phyloP scores from a whole-genome alignment of 139 green algal species.

The Pseudopediastrum boryanum region DNA sequence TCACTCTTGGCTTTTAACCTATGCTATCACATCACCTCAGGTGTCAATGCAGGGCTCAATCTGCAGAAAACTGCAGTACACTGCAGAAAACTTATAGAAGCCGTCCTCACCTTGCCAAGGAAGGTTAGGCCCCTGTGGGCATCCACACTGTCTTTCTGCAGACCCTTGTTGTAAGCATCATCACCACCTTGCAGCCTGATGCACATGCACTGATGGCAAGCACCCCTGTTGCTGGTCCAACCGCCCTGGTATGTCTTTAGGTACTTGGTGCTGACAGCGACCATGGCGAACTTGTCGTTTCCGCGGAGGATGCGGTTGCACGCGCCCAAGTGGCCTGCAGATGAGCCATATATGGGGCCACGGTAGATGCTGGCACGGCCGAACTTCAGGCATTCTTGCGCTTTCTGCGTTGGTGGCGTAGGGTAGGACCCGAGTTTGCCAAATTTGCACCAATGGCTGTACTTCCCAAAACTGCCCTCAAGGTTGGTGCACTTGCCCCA shows the following conservation, averaged over 20 bases:
- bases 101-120: slow-evolving; percentile 17
- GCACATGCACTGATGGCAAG: slow-evolving; percentile 40
- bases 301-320: slow-evolving; percentile 36
- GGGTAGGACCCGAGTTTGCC: slow-evolving; percentile 19
- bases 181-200: slow-evolving; percentile 35
- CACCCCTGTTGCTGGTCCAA: slow-evolving; percentile 27
- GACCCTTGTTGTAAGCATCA: slow-evolving; percentile 20
- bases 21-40: not conserved
- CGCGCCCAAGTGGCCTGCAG: slow-evolving; percentile 8
- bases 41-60: not conserved
- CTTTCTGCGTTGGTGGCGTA: not conserved
- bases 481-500: slow-evolving; percentile 33
- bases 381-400: slow-evolving; percentile 42
- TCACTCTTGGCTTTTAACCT: no score
- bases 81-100: not conserved
- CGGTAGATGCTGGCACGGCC: slow-evolving; percentile 31
- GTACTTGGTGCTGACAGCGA: slow-evolving; percentile 42
- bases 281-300: not conserved
- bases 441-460: slow-evolving; percentile 35
- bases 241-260: slow-evolving; percentile 38
- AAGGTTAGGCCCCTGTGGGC: slow-evolving; percentile 27
- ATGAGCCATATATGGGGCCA: slow-evolving; percentile 38
- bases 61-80: not conserved
- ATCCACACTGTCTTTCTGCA: slow-evolving; percentile 13
- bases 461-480: not conserved